Evolutionary conservation across 129 eudicot genomes (phyloP), one percentile per base, ranked within the genome.

Genomic region (Saposhnikovia divaricata): DNA sequence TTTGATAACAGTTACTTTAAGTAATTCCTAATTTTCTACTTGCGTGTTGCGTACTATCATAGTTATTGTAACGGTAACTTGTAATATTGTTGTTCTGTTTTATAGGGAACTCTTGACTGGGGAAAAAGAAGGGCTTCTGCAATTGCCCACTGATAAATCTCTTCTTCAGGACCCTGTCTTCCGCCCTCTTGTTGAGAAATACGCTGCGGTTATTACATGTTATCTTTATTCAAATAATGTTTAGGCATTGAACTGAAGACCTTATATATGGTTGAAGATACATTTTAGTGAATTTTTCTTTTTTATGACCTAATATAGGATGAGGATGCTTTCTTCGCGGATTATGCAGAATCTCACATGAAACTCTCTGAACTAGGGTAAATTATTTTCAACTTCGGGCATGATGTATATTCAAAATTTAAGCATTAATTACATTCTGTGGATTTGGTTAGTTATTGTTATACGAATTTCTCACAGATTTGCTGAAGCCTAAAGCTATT

Each of bases 331-430:
- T 94, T 94, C 90, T 94, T 94, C 85, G 89, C 85, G 6, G 98
- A 93, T 63, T 94, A 88, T 84, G 93, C 98, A 4, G 92, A 84
- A 84, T 87, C 98, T 57, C 96, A 86, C 85, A 15, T 85, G 91
- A 94, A 91, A 85, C 97, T 94, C 68, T 91, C 91, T 46, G 98
- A 94, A 84, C 77, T 94, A 70, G 98, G 98, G 98, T 91, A 91
- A 88, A 16, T 39, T 16, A 50, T 19, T 50, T 4, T 37, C 23
- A 21, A 50, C 34, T 25, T 63, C 27, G 6, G 23, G 63, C 63
- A 19, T 55, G 25, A 55, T 53, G 3, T 4, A 18, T 19, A 53
- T 53, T 9, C 13, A n/a, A 9, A 16, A 27, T 4, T 4, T 66
- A 27, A 11, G 42, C 18, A 27, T 66, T 28, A 21, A 10, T 9